phyloP scores from a whole-genome alignment of 148 eudicot genomes.

The Rhododendron williamsianum region DNA sequence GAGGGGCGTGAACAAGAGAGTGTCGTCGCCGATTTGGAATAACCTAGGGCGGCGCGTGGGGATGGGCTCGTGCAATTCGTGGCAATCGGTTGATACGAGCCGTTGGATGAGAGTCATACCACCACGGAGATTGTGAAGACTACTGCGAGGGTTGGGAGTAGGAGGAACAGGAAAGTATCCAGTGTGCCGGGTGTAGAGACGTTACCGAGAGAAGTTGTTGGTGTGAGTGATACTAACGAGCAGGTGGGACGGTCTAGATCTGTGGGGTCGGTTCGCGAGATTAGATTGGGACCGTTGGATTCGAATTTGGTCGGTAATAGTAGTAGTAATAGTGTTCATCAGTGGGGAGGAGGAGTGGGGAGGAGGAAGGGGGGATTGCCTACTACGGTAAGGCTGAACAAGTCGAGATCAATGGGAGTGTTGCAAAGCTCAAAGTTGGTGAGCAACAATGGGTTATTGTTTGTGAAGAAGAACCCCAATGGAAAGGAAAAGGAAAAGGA shows the following conservation, averaged over 20 bases:
- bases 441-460: conserved; percentile 8
- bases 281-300: conserved; percentile 22
- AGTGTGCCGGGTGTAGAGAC: conserved; percentile 24
- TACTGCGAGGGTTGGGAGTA: conserved; percentile 22
- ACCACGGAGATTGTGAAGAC: conserved; percentile 13
- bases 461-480: conserved; percentile 8
- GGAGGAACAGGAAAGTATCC: conserved; percentile 44
- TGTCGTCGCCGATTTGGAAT: conserved; percentile 28
- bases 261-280: conserved; percentile 42
- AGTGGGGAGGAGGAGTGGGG: not conserved
- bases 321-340: not conserved
- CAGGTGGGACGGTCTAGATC: conserved; percentile 51
- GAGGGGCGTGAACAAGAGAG: conserved; percentile 28
- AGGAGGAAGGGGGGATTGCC: conserved; percentile 31
- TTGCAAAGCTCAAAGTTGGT: conserved; percentile 28
- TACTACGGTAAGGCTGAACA: conserved; percentile 40
- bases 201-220: not conserved
- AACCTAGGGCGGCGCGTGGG: conserved; percentile 44
- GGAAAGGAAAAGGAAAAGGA: conserved; percentile 12
- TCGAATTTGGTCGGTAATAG: not conserved
- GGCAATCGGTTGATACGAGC: conserved; percentile 30
- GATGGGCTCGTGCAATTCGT: conserved; percentile 20
- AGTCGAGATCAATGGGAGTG: conserved; percentile 72
- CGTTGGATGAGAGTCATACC: conserved; percentile 20
- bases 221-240: not conserved